These are phyloP conservation scores for Barnettozyma californica DNA, from an alignment of 805 yeast species.

Conservation along the genomic window DNA sequence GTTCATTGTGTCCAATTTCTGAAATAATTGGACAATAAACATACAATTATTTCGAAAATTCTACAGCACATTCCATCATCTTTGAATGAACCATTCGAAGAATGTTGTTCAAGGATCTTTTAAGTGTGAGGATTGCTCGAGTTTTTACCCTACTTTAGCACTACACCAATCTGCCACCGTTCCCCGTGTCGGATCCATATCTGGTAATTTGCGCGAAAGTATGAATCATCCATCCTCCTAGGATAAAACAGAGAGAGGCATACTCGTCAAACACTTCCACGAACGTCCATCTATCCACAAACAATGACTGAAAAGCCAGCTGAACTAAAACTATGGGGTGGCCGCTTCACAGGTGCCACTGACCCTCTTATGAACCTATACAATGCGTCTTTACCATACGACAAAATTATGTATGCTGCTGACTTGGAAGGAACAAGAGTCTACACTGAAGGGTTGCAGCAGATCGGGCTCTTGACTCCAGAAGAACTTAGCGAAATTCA, in stretches of 20 bases:
- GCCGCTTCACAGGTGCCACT: conserved; percentile 93
- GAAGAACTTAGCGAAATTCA: conserved; percentile 81
- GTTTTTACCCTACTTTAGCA: no score
- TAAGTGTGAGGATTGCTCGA: no score
- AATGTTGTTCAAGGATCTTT: no score
- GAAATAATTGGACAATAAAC: no score
- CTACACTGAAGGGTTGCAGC: conserved; percentile 80
- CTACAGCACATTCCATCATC: no score
- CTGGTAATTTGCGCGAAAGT: not conserved
- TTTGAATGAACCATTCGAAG: no score
- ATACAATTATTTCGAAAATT: no score
- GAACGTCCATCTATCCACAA: not conserved
- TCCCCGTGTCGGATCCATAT: not conserved
- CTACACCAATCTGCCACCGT: not conserved
- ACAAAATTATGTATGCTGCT: conserved; percentile 88
- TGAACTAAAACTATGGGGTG: conserved; percentile 91
- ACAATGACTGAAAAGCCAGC: conserved; percentile 28
- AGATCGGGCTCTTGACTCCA: conserved; percentile 65
- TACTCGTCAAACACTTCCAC: not conserved
- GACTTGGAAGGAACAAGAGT: conserved; percentile 93
- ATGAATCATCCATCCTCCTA: not conserved
- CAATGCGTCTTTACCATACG: conserved; percentile 95
- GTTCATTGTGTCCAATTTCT: no score
- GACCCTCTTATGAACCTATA: conserved; percentile 97
- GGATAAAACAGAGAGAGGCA: not conserved